phyloP scores from a whole-genome alignment of 2,329 filamentous ascomycete genomes.

The Pseudovirgaria hyperparasitica region DNA sequence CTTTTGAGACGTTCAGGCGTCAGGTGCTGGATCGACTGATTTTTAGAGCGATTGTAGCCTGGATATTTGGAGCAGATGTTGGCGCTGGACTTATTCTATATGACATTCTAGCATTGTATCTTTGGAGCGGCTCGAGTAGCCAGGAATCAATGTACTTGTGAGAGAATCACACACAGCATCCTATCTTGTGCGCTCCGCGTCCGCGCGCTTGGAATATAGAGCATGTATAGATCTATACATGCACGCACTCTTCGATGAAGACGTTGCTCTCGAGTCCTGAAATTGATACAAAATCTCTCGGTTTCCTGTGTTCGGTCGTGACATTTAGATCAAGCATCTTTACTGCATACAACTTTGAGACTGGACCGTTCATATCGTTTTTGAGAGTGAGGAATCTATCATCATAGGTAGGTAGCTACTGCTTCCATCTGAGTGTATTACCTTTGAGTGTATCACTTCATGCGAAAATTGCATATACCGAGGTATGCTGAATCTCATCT shows the following conservation, averaged over 20 bases:
- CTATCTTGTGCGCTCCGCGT: too few species aligned
- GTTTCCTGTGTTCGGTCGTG: neutral
- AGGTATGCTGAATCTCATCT: too few species aligned
- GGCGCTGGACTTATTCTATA: neutral
- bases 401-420: too few species aligned
- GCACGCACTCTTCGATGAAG: too few species aligned
- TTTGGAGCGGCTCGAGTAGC: neutral
- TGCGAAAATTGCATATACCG: too few species aligned
- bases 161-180: too few species aligned
- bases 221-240: too few species aligned
- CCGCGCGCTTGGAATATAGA: too few species aligned
- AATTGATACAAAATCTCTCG: neutral
- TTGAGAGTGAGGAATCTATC: neutral
- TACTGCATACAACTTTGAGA: conserved; percentile 1
- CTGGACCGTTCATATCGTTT: conserved; percentile 1
- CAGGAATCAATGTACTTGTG: neutral
- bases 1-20: neutral
- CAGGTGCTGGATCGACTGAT: neutral
- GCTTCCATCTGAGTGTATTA: too few species aligned
- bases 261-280: conserved; percentile 1
- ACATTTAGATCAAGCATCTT: conserved; percentile 2
- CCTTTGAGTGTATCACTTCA: too few species aligned
- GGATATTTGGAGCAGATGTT: neutral
- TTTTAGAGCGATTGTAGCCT: neutral
- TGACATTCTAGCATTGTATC: neutral